Evolutionary conservation across 108 stramenopile genomes (phyloP).

Genomic region (Conticribra weissflogii): DNA sequence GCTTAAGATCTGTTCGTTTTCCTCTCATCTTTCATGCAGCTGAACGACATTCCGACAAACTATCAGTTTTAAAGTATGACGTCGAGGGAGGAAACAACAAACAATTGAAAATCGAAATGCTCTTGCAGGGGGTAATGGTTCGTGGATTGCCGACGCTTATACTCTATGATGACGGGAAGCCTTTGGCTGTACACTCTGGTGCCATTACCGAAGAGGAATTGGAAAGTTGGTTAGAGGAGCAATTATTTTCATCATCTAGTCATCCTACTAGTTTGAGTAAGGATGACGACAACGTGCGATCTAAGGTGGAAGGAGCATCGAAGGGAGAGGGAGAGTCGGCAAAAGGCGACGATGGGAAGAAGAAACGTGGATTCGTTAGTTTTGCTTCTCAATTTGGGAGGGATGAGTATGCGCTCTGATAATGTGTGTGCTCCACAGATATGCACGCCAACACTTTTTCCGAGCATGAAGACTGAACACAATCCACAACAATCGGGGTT

Average conservation of each 20-base stretch:
- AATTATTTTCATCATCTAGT: constrained; percentile 37
- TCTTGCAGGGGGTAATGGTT: constrained; percentile 61
- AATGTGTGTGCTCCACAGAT: no score
- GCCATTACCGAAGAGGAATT: constrained; percentile 47
- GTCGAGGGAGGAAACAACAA: constrained; percentile 55
- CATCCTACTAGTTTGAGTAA: background rate
- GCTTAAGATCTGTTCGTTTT: no score
- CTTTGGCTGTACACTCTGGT: constrained; percentile 53
- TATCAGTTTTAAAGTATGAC: constrained; percentile 61
- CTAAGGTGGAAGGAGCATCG: background rate
- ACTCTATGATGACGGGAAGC: constrained; percentile 46
- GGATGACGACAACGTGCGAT: background rate
- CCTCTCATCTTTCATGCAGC: constrained; percentile 15
- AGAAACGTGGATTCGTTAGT: constrained; percentile 38
- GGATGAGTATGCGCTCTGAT: constrained; percentile 41
- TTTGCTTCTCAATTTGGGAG: constrained; percentile 31
- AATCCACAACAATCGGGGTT: no score
- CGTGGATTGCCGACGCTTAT: constrained; percentile 61
- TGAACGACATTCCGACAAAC: constrained; percentile 34
- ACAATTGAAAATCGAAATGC: constrained; percentile 64
- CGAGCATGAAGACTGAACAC: no score
- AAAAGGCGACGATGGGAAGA: background rate
- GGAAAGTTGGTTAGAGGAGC: constrained; percentile 53
- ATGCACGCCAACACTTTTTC: no score
- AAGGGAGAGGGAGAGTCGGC: background rate